These are phyloP conservation scores for Pseudogymnoascus sp. DNA, from an alignment of 2,329 filamentous ascomycete species.

Conservation along the genomic window DNA sequence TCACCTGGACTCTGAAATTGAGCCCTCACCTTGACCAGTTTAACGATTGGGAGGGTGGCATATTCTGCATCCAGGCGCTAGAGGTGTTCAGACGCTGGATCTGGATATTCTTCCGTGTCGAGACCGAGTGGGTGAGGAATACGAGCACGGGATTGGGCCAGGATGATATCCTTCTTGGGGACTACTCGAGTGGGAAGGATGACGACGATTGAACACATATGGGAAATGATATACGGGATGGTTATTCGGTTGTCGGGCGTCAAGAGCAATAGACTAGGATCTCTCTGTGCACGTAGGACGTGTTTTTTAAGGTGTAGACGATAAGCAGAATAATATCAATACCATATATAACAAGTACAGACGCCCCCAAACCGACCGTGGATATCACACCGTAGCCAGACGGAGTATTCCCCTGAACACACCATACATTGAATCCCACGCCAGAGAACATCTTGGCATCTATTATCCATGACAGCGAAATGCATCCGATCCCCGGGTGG, in stretches of 20 bases:
- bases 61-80: conserved; percentile 78
- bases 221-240: neutral
- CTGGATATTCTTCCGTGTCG: conserved; percentile 93
- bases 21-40: conserved; percentile 74
- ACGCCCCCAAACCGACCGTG: neutral
- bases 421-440: neutral
- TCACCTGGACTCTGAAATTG: conserved; percentile 86
- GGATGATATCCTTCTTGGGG: conserved; percentile 68
- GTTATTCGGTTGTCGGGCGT: neutral
- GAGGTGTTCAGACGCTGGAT: conserved; percentile 88
- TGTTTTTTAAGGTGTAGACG: neutral
- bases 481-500: neutral
- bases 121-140: conserved; percentile 78
- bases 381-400: conserved; percentile 1
- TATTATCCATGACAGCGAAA: neutral
- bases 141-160: conserved; percentile 40
- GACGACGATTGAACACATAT: conserved; percentile 36
- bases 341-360: conserved; percentile 2
- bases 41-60: conserved; percentile 76
- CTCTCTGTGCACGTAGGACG: neutral
- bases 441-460: neutral
- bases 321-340: conserved; percentile 5
- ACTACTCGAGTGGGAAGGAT: conserved; percentile 59
- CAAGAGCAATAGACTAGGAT: neutral
- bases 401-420: neutral